phyloP scores from a whole-genome alignment of 116 monocot genomes.

The Zostera marina region DNA sequence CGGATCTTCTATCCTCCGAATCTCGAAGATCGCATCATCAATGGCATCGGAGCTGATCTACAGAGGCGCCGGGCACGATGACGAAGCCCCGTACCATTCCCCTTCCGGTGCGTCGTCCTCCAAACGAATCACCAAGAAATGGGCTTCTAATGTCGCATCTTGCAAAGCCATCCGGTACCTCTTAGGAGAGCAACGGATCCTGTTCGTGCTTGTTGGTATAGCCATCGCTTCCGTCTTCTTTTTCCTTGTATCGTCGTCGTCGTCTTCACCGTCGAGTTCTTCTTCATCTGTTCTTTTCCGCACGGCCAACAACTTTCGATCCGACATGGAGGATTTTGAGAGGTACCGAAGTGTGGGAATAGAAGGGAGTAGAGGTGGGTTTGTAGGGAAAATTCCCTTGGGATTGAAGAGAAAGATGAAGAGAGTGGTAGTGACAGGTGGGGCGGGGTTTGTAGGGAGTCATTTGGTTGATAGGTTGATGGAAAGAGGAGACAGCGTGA shows the following conservation, averaged over 20 bases:
- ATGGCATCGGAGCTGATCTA: slow-evolving; percentile 13
- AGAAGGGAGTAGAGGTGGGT: slow-evolving; percentile 23
- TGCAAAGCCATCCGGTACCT: slow-evolving; percentile 27
- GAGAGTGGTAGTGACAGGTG: slow-evolving; percentile 82
- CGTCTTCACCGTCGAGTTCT: slow-evolving; percentile 1
- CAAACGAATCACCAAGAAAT: slow-evolving; percentile 21
- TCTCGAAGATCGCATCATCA: background rate
- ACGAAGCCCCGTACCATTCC: slow-evolving; percentile 8
- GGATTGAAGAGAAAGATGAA: slow-evolving; percentile 68
- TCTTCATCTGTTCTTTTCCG: background rate
- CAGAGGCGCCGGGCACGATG: slow-evolving; percentile 11
- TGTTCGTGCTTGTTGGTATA: slow-evolving; percentile 57
- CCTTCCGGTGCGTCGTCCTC: slow-evolving; percentile 15
- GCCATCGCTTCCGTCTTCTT: slow-evolving; percentile 42
- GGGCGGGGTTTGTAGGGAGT: slow-evolving; percentile 91
- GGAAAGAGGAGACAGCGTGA: slow-evolving; percentile 70
- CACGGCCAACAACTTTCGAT: background rate
- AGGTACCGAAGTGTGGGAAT: background rate
- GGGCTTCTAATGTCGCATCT: slow-evolving; percentile 7
- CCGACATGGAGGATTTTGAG: background rate
- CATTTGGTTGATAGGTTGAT: slow-evolving; percentile 89
- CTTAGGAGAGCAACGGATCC: slow-evolving; percentile 52
- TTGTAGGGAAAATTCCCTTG: slow-evolving; percentile 62
- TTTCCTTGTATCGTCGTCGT: slow-evolving; percentile 2
- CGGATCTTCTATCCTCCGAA: background rate